Percentiles rank a stretch among this genome's conserved stretches.
Conservation (phyloP, 1,284 basidiomycete species). For the Leccinum laetum region DNA sequence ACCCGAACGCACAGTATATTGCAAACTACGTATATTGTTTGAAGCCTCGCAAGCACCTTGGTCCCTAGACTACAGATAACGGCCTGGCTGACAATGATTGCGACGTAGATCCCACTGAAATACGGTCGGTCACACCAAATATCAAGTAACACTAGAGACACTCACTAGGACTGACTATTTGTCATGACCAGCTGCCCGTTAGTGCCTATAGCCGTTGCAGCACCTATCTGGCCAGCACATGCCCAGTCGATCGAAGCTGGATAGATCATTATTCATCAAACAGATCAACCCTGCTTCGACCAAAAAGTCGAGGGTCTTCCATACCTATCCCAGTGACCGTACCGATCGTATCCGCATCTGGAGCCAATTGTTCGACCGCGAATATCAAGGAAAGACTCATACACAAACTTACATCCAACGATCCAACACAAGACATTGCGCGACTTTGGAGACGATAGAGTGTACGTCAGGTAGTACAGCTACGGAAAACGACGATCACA, state of each 20-base stretch:
- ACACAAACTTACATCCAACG: conserved; percentile 36
- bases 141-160: neutral
- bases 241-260: conserved; percentile 45
- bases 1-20: conserved; percentile 33
- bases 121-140: neutral
- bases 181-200: conserved; percentile 30
- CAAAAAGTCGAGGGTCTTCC: neutral
- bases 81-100: conserved; percentile 32
- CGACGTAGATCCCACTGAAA: conserved; percentile 33
- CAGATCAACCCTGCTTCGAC: neutral
- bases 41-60: conserved; percentile 33
- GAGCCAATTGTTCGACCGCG: neutral
- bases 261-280: neutral
- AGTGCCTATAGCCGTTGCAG: conserved; percentile 33
- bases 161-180: conserved; percentile 33
- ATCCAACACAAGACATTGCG: conserved; percentile 39
- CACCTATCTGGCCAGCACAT: conserved; percentile 27
- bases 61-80: conserved; percentile 45
- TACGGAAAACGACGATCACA: neutral
- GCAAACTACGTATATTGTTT: conserved; percentile 28
- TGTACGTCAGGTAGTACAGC: conserved; percentile 42
- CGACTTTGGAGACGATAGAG: conserved; percentile 32
- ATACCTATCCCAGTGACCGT: conserved; percentile 34
- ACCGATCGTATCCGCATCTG: conserved; percentile 41
- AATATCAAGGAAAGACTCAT: neutral